Conservation (phyloP, 2,329 filamentous ascomycete genomes). For the Fusarium agapanthi region DNA sequence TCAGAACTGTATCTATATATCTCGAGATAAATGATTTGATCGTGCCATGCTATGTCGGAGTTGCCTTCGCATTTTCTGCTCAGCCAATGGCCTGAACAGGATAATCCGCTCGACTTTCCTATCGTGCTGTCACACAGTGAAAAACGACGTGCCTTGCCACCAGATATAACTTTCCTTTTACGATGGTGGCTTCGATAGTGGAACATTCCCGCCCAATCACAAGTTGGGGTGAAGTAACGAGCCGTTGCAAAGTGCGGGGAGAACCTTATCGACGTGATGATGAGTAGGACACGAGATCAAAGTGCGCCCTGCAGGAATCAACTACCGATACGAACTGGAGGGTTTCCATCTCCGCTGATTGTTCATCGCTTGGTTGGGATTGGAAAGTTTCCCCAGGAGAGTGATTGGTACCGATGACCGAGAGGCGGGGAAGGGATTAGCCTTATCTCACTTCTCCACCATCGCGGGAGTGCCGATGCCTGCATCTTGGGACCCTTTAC, state of each 20-base stretch:
- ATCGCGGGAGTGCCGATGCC: not conserved
- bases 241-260: not conserved
- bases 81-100: not conserved
- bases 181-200: not conserved
- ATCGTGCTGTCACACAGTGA: not conserved
- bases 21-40: rapidly evolving
- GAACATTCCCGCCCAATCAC: not conserved
- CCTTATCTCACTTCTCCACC: not conserved
- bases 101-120: not conserved
- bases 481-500: not conserved
- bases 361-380: not conserved
- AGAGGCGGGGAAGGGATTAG: constrained; percentile 15
- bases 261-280: not conserved
- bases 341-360: too few relatives aligned
- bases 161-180: constrained; percentile 29
- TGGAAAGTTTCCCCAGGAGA: constrained; percentile 25
- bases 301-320: not conserved
- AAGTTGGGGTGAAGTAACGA: not conserved
- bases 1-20: not conserved
- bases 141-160: not conserved
- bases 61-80: not conserved
- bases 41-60: not conserved
- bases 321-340: not conserved
- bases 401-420: not conserved
- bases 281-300: not conserved